Evolutionary conservation across 345 rosid species (phyloP), one percentile per base, ranked within the genome.

Genomic region (rapeseed (Brassica napus)): DNA sequence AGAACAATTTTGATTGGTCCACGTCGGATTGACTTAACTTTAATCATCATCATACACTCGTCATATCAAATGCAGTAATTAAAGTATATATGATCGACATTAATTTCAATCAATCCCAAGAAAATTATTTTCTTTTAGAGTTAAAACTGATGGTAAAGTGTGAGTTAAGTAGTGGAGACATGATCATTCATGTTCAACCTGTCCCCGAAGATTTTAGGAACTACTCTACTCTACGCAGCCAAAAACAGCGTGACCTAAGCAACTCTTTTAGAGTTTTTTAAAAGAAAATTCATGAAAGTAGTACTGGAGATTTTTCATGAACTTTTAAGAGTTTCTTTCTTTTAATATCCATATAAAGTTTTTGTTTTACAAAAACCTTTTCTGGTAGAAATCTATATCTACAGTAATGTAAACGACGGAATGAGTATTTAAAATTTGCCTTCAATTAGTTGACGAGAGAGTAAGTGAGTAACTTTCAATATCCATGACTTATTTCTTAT

Each of bases 11-110:
- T 37, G 68, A 75, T 80, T 69, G 44, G 76, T 39, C 68, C 68
- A 80, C 72, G 62, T 75, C 28, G 30, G 75, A 47, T 63, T 69
- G 14, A 32, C 7, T 73, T 30, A 28, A 78, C 37, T 8, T 67
- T 2, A 69, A 52, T 70, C 77, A 78, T 78, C 82, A 72, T 73
- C 54, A 44, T 44, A 58, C 69, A 55, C 35, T 73, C 74, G 82
- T 79, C 82, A 79, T 73, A 57, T 73, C 59, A 65, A 57, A 65
- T 42, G 77, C 49, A 72, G 26, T 14, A 9, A 61, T 49, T 49
- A 49, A 70, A 70, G 70, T 70, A 70, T 76, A 18, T 18, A 18
- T 18, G 14, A 47, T 69, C 37, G 12, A 69, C 31, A 69, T 14
- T 35, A 14, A 16, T 62, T 63, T 71, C 59, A 77, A 65, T 54